These are phyloP conservation scores for Magnusiomyces paraingens DNA, from an alignment of 1,139 yeast genomes.

Conservation along the genomic window DNA sequence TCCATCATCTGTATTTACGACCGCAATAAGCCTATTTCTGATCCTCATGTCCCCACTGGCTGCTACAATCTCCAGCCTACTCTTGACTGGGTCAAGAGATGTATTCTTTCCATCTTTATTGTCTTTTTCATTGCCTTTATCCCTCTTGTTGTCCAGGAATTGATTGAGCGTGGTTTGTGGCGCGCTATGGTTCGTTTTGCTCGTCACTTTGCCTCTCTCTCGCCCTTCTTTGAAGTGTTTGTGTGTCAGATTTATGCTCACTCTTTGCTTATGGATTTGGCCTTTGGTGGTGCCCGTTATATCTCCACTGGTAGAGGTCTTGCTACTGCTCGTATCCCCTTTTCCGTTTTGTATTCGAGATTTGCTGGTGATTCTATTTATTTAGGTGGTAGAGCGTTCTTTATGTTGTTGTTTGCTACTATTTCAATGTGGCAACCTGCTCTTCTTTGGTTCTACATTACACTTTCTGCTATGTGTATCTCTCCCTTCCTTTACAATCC, in stretches of 20 bases:
- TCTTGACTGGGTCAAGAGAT: slow-evolving; percentile 95
- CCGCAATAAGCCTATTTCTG: slow-evolving; percentile 79
- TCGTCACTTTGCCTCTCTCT: slow-evolving; percentile 82
- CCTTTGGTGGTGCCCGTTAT: slow-evolving; percentile 99
- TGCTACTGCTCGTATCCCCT: slow-evolving; percentile 97
- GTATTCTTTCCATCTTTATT: slow-evolving; percentile 94
- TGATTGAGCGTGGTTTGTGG: slow-evolving; percentile 97
- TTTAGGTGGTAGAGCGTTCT: slow-evolving; percentile 87
- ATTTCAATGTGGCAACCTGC: slow-evolving; percentile 97
- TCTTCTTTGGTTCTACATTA: slow-evolving; percentile 97
- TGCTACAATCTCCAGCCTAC: slow-evolving; percentile 91
- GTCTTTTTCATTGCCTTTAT: slow-evolving; percentile 96
- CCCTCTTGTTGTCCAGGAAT: slow-evolving; percentile 93
- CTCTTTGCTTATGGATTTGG: slow-evolving; percentile 81
- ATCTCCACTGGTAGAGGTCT: slow-evolving; percentile 99
- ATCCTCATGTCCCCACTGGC: slow-evolving; percentile 78
- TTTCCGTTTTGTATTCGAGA: slow-evolving; percentile 89
- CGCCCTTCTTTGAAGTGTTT: slow-evolving; percentile 97
- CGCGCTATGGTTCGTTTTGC: slow-evolving; percentile 85
- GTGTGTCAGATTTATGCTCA: slow-evolving; percentile 97
- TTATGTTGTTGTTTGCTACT: slow-evolving; percentile 87
- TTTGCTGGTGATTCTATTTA: slow-evolving; percentile 97
- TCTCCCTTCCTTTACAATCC: slow-evolving; percentile 97
- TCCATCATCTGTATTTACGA: slow-evolving; percentile 79
- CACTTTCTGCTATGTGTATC: slow-evolving; percentile 79